Percentiles rank a stretch among this genome's conserved stretches.
Evolutionary conservation across 2,329 filamentous ascomycete species (phyloP).

Genomic region (Aspergillus floridensis): DNA sequence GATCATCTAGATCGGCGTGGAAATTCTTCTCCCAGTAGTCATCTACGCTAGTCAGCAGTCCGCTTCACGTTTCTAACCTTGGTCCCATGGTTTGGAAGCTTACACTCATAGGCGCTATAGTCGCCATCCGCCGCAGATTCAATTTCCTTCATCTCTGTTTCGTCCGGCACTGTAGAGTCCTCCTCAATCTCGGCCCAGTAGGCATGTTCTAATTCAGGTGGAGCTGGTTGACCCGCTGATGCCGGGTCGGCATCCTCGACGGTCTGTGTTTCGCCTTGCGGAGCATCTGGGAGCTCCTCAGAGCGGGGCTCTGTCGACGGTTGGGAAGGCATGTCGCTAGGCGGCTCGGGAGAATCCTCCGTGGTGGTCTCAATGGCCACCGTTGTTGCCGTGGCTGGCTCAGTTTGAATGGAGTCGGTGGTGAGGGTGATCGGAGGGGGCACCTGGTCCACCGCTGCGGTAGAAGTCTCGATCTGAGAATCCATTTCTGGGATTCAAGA

Average conservation of each 20-base stretch:
- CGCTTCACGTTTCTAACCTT: neutral
- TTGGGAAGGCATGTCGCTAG: conserved; percentile 4
- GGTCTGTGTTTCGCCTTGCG: conserved; percentile 10
- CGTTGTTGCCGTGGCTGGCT: conserved; percentile 5
- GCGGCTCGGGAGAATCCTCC: conserved; percentile 12
- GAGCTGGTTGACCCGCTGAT: conserved; percentile 20
- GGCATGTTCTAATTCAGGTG: conserved; percentile 35
- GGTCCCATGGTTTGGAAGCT: conserved; percentile 17
- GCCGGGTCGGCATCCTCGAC: conserved; percentile 13
- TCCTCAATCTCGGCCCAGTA: conserved; percentile 57
- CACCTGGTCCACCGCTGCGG: conserved; percentile 15
- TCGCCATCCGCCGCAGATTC: conserved; percentile 47
- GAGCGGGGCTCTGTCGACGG: conserved; percentile 6
- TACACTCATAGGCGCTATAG: conserved; percentile 55
- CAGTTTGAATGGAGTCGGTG: conserved; percentile 5
- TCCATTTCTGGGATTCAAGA: neutral
- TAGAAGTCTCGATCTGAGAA: neutral
- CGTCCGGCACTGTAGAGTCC: conserved; percentile 55
- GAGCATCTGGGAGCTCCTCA: conserved; percentile 7
- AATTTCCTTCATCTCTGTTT: conserved; percentile 59
- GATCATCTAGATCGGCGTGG: conserved; percentile 56
- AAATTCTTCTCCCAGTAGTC: conserved; percentile 59
- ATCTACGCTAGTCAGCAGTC: conserved; percentile 34
- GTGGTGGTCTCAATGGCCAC: conserved; percentile 6
- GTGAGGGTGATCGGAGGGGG: conserved; percentile 16